These are phyloP conservation scores for Panaeolus papilionaceus DNA, from an alignment of 768 basidiomycete genomes.

Conservation along the genomic window DNA sequence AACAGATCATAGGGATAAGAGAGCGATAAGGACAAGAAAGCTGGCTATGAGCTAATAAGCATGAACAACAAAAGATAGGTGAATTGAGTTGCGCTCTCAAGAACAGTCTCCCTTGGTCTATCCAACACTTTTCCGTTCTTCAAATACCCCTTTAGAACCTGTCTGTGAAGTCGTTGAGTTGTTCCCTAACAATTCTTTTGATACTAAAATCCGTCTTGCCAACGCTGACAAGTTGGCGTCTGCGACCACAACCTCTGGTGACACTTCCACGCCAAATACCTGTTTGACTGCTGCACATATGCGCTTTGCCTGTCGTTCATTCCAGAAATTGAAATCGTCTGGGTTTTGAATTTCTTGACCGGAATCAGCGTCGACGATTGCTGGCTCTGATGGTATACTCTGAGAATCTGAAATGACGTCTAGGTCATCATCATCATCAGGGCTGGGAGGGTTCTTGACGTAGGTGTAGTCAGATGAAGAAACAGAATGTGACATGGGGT, in stretches of 20 bases:
- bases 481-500: neutral
- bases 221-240: conserved; percentile 92
- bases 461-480: neutral
- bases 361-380: conserved; percentile 28
- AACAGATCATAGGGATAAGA: neutral
- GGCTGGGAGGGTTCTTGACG: conserved; percentile 13
- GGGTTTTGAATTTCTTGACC: conserved; percentile 63
- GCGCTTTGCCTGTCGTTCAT: conserved; percentile 85
- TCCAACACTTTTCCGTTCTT: neutral
- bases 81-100: neutral
- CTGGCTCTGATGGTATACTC: conserved; percentile 16
- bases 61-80: neutral
- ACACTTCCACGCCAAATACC: conserved; percentile 88
- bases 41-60: neutral
- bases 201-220: conserved; percentile 82
- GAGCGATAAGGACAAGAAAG: neutral
- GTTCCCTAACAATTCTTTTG: conserved; percentile 59
- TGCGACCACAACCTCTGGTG: conserved; percentile 88
- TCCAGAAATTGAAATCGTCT: conserved; percentile 97
- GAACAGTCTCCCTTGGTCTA: neutral
- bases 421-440: conserved; percentile 12
- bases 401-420: conserved; percentile 24
- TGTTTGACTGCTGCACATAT: conserved; percentile 82
- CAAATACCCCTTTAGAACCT: neutral
- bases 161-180: neutral